Evolutionary conservation across 805 yeast genomes (phyloP), one percentile per base, ranked within the genome.

Genomic region (Zygosaccharomyces bailii): DNA sequence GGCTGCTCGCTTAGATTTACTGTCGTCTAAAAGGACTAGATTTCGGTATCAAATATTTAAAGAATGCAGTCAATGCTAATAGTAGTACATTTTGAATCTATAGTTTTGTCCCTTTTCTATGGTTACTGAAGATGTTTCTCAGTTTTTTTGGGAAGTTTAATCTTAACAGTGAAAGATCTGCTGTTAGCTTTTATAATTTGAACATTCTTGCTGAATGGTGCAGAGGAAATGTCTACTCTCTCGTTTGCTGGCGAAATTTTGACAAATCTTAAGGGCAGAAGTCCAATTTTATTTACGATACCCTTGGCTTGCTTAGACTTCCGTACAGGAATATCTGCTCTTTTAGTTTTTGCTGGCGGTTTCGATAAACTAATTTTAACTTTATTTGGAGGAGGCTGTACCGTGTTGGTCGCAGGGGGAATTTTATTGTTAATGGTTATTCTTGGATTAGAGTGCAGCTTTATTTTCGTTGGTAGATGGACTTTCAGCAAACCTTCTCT

Each of bases 401-500:
- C n/a, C 8, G 38, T 11, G 4, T 27, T 30, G 25, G 37, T 8
- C 3, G 39, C 39, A 3, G 34, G 27, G 4, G 40, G 14, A 2
- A 43, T 9, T 21, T 39, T 32, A 13, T 24, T 20, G 23, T 39
- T 32, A 19, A 33, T 23, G 8, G 39, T 16, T 16, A 32, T 40
- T 10, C 18, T 39, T 16, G 50, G 42, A 19, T 50, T 54, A 2
- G 34, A n/a, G 5, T 41, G 34, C 10, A 45, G 17, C 24, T 55
- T 60, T 6, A 47, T 13, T 34, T 53, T 56, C 5, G 63, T 51
- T 1, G 58, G 54, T 4, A 63, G 34, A 37, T 57, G 63, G 1
- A 63, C 50, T 43, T 62, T 63, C 39, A 63, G 46, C 1, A 57
- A 39, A 25, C 72, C 70, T 54, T 80, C 83, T 47, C 87, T 68